Evolutionary conservation across 2,329 filamentous ascomycete species (phyloP), one percentile per base, ranked within the genome.

Genomic region (Mycogone perniciosa): DNA sequence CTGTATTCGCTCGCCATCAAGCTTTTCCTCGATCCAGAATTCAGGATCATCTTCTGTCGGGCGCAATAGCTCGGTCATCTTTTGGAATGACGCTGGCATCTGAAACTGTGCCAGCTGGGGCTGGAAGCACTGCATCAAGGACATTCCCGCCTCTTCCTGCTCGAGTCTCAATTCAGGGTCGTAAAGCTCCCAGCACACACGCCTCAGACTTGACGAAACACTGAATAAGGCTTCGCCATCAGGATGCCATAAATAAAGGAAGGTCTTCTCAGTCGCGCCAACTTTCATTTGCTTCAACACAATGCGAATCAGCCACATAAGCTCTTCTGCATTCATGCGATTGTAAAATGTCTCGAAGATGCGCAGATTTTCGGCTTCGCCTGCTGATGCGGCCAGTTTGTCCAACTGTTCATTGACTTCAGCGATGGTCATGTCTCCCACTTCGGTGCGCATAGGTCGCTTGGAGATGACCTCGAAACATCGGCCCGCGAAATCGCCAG

Each of bases 21-120:
- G 75, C 68, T 99, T 99, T 70, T 99, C 93, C 67, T 99, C 93
- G 44, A 97, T 93, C 90, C 91, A 97, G 63, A 95, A 99, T 7
- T 86, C 82, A 0, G 78, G 74, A 47, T 95, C 84, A 0, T 88
- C 83, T 27, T 85, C 79, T 0, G 81, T 85, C 0, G 79, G 75
- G 2, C 81, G 79, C 68, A 85, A 68, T 49, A 77, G 83, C 13
- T 81, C 74, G 1, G 95, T 82, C 80, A 95, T 89, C 62, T 84
- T 87, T 49, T 89, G 80, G 59, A 96, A 89, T 2, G 74, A 76
- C 0, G 84, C 83, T 33, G 88, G 80, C 76, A 88, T 87, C 66
- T 96, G 89, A 56, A 95, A 96, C 57, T 93, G 88, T 4, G 93
- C 93, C 34, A 99, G 77, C 67, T 97, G 93, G 5, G 93, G 93